Conservation (phyloP, 768 basidiomycete species). For the Termitomyces eurrhizus region DNA sequence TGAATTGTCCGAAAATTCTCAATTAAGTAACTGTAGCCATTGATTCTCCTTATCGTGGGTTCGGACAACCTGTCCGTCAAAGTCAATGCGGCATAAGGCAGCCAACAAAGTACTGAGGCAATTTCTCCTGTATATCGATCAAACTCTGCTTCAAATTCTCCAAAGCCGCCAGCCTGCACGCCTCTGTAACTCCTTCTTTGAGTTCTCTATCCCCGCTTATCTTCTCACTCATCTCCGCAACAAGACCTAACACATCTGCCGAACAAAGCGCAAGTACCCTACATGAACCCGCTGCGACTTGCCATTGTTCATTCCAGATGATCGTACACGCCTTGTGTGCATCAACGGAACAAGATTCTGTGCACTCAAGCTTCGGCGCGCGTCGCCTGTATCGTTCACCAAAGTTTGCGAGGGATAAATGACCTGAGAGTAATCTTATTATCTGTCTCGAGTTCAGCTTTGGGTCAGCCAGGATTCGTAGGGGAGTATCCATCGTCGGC, state of each 20-base stretch:
- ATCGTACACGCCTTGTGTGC: constrained; percentile 24
- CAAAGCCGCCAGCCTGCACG: constrained; percentile 30
- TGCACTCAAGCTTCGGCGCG: constrained; percentile 24
- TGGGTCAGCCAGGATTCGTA: constrained; percentile 29
- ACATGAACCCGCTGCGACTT: constrained; percentile 27
- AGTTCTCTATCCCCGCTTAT: constrained; percentile 30
- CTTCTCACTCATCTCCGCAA: constrained; percentile 29
- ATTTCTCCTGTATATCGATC: constrained; percentile 3
- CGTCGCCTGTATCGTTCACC: constrained; percentile 30
- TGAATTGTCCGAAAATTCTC: neutral
- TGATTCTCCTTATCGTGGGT: neutral
- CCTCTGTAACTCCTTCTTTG: constrained; percentile 20
- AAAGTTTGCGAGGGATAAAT: constrained; percentile 31
- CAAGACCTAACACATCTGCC: constrained; percentile 28
- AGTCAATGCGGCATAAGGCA: neutral
- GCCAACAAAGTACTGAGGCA: constrained; percentile 15
- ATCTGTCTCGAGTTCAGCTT: constrained; percentile 34
- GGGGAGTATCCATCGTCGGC: constrained; percentile 22
- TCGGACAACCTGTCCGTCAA: too few species aligned
- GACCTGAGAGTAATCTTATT: constrained; percentile 31
- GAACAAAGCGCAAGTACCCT: constrained; percentile 26
- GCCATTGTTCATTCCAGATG: constrained; percentile 32
- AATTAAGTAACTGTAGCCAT: neutral
- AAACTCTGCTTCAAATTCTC: constrained; percentile 16
- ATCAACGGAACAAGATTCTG: constrained; percentile 18